These are phyloP conservation scores for Fusarium nisikadoi DNA, from an alignment of 2,329 filamentous ascomycete species.

Conservation along the genomic window DNA sequence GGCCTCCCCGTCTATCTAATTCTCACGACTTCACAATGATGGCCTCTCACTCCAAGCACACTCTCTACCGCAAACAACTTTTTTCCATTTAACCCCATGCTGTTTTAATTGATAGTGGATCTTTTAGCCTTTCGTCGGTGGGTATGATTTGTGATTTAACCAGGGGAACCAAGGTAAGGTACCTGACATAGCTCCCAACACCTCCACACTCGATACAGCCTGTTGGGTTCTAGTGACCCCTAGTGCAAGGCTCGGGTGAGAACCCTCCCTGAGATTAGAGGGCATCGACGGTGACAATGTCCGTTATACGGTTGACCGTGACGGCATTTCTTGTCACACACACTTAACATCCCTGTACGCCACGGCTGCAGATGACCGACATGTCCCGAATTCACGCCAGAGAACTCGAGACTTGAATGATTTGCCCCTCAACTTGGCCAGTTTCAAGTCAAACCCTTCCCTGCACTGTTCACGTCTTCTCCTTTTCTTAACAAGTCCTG, in stretches of 20 bases:
- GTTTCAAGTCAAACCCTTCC: slow-evolving; percentile 21
- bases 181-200: slow-evolving; percentile 34
- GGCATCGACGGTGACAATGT: slow-evolving; percentile 15
- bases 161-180: slow-evolving; percentile 39
- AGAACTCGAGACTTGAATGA: slow-evolving; percentile 18
- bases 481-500: slow-evolving; percentile 8
- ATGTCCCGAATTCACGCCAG: slow-evolving; percentile 45
- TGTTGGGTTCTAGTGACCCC: slow-evolving; percentile 35
- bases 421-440: slow-evolving; percentile 12
- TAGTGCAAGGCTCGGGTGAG: slow-evolving; percentile 31
- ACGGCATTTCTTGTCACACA: slow-evolving; percentile 41
- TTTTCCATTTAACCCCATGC: slow-evolving; percentile 34
- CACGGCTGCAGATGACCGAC: slow-evolving; percentile 35
- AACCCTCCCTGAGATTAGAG: slow-evolving; percentile 29
- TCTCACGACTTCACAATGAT: slow-evolving; percentile 37
- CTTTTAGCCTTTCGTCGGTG: slow-evolving; percentile 29
- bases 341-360: slow-evolving; percentile 32
- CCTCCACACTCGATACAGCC: slow-evolving; percentile 39
- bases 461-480: not conserved
- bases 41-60: slow-evolving; percentile 35
- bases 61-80: slow-evolving; percentile 30
- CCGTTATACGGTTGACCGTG: slow-evolving; percentile 28
- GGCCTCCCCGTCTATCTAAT: slow-evolving; percentile 36
- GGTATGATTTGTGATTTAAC: slow-evolving; percentile 35
- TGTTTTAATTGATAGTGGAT: slow-evolving; percentile 36